Percentiles rank a stretch among this genome's conserved stretches.
These are phyloP conservation scores for Vigna radiata DNA, from an alignment of 306 rosid genomes.

Conservation along the genomic window DNA sequence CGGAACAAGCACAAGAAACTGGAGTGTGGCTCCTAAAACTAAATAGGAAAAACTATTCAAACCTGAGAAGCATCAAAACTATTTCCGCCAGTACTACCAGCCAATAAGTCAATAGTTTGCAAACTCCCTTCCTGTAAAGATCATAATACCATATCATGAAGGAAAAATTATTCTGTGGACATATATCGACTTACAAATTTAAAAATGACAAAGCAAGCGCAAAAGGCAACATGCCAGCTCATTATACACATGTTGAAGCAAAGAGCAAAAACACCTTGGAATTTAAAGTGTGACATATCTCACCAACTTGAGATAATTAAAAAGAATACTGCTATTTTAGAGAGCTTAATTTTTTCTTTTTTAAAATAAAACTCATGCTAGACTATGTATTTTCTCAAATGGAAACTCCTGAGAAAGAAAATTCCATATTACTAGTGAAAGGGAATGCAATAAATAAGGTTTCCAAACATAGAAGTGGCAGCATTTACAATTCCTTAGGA, in stretches of 20 bases:
- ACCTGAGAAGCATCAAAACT: slow-evolving; percentile 88
- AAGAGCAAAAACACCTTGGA: not conserved
- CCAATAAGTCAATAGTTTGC: slow-evolving; percentile 68
- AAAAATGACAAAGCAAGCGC: slow-evolving; percentile 18
- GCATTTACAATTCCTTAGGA: too few relatives aligned
- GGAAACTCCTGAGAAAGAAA: too few relatives aligned
- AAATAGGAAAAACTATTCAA: slow-evolving; percentile 39
- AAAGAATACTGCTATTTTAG: too few relatives aligned
- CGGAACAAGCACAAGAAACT: slow-evolving; percentile 37
- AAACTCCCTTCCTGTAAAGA: slow-evolving; percentile 75
- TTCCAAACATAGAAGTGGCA: too few relatives aligned
- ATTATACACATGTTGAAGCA: not conserved
- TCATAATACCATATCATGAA: slow-evolving; percentile 43
- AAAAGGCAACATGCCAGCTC: slow-evolving; percentile 21
- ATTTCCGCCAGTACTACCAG: slow-evolving; percentile 75
- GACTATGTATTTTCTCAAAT: too few relatives aligned
- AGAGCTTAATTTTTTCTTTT: too few relatives aligned
- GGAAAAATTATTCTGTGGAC: slow-evolving; percentile 18
- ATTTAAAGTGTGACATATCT: not conserved
- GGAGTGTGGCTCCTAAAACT: slow-evolving; percentile 22
- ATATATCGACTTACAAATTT: slow-evolving; percentile 30
- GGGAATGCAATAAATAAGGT: too few relatives aligned
- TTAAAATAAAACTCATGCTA: too few relatives aligned
- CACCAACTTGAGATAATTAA: too few relatives aligned
- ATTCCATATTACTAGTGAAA: too few relatives aligned